Evolutionary conservation across 805 yeast species (phyloP), one percentile per base, ranked within the genome.

Genomic region (Debaryomyces prosopidis): DNA sequence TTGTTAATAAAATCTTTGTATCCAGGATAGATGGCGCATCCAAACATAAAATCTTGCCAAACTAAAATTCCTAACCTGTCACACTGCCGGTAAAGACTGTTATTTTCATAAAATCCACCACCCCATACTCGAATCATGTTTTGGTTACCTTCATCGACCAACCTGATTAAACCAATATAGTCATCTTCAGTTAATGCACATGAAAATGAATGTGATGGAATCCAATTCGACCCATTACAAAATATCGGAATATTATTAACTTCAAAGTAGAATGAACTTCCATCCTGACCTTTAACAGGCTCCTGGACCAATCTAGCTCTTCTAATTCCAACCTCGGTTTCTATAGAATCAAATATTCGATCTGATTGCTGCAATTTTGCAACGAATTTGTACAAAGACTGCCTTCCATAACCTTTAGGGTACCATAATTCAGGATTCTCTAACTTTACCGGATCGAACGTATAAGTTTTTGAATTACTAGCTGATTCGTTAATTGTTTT

Each of bases 21-120:
- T 4, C 66, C 75, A 3, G 82, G 82, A 47, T 79, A 79, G 40
- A 71, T 77, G 1, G 81, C 82, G 60, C 83, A 78, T 2, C 79
- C 82, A 64, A 79, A 78, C 81, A 77, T 72, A 54, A 78, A 76
- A 52, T 79, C 83, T 43, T 79, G 82, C 80, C 81, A 79, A 7
- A 79, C 73, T 52, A 79, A 37, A 9, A 79, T 43, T 2, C 80
- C 80, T 3, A 62, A 47, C 15, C 64, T 40, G 49, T 76, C 80
- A 56, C 80, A 76, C 46, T 63, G 68, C 20, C 65, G 59, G 52
- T 76, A 76, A 50, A 76, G 71, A 5, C 48, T 32, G 26, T 74
- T 77, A 19, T 51, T 55, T 47, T 76, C 80, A 48, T 70, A 76
- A 47, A 56, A 59, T 2, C 81, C 81, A 23, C 81, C 81, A 6